Evolutionary conservation across 2,329 filamentous ascomycete species (phyloP).

Genomic region (Fusarium pseudograminearum): DNA sequence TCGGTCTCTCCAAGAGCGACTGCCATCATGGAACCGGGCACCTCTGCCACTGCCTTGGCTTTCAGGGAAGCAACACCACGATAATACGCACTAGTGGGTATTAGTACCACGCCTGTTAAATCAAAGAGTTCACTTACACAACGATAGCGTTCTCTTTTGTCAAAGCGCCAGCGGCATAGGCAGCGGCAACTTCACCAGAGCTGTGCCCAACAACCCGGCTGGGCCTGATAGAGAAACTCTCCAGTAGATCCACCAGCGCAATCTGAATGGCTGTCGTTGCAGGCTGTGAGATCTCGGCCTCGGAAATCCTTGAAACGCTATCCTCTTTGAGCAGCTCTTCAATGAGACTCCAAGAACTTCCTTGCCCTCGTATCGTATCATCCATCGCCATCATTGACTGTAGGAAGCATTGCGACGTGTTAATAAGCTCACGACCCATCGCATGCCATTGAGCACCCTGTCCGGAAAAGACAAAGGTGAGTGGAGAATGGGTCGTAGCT

Average conservation of each 20-base stretch:
- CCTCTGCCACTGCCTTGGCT: background rate
- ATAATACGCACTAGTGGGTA: background rate
- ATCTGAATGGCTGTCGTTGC: slow-evolving; percentile 10
- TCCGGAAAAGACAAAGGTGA: slow-evolving; percentile 6
- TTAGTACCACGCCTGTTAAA: background rate
- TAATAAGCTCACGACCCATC: slow-evolving; percentile 3
- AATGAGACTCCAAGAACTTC: background rate
- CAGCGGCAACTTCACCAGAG: slow-evolving; percentile 11
- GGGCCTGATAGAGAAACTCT: background rate
- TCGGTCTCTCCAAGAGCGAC: slow-evolving; percentile 1
- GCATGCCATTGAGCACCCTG: slow-evolving; percentile 12
- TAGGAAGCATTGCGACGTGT: background rate
- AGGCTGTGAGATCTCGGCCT: slow-evolving; percentile 10
- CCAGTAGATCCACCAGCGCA: slow-evolving; percentile 4
- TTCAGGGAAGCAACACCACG: background rate
- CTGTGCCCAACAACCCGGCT: slow-evolving; percentile 7
- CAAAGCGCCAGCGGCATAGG: slow-evolving; percentile 8
- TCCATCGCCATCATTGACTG: slow-evolving; percentile 7
- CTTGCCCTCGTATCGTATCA: background rate
- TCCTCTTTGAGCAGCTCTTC: background rate
- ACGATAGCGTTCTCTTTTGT: background rate
- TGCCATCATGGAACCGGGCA: slow-evolving; percentile 15
- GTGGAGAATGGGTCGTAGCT: background rate
- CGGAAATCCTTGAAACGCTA: background rate
- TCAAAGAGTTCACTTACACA: background rate